Evolutionary conservation across 805 yeast genomes (phyloP).

Genomic region (Saccharomyces paradoxus): DNA sequence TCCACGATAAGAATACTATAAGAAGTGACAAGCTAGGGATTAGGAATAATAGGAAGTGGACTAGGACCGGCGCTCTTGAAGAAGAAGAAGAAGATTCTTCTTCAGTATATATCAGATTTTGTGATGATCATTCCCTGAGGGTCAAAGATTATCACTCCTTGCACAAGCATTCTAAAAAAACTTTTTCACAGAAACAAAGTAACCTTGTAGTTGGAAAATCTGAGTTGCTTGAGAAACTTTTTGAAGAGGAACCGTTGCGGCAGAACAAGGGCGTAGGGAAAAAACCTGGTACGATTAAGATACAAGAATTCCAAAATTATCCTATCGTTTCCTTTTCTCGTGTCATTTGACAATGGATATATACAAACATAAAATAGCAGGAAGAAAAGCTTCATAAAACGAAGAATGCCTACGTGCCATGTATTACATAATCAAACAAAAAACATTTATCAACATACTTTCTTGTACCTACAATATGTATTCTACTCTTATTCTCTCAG

Average conservation of each 20-base stretch:
- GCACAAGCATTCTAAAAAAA: neutral
- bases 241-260: neutral
- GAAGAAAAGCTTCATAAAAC: neutral
- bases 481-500: neutral
- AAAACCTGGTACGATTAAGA: neutral
- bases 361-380: neutral
- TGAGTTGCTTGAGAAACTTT: neutral
- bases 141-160: neutral
- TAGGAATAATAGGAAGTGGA: neutral
- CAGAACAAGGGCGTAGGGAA: neutral
- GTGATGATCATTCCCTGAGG: conserved; percentile 1
- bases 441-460: neutral
- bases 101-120: conserved; percentile 1
- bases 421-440: neutral
- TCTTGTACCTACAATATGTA: neutral
- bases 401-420: neutral
- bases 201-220: neutral
- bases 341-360: neutral
- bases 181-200: neutral
- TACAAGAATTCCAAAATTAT: neutral
- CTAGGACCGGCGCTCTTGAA: neutral
- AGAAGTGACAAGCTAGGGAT: conserved; percentile 9
- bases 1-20: conserved; percentile 22
- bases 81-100: neutral
- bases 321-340: neutral